Conservation (phyloP, 257 asterid genomes). For the Misopates orontium region DNA sequence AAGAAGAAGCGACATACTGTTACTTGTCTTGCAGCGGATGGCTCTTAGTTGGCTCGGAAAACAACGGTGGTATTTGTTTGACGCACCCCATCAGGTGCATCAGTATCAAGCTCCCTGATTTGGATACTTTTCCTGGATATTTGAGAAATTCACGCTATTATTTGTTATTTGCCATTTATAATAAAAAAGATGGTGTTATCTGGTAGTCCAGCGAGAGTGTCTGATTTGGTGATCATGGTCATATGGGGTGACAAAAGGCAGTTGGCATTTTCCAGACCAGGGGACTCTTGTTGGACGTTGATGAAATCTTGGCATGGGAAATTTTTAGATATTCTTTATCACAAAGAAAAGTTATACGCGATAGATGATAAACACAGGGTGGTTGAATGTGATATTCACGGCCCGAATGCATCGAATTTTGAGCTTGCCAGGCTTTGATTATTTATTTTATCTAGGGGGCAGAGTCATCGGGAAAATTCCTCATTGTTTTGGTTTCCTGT, state of each 20-base stretch:
- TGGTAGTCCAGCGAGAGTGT: not conserved
- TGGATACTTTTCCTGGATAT: slow-evolving; percentile 7
- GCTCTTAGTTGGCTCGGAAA: not conserved
- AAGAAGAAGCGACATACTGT: not conserved
- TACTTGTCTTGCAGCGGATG: not conserved
- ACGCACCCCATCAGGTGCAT: not conserved
- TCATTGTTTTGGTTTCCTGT: no score
- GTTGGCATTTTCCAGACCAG: slow-evolving; percentile 12
- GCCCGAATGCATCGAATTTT: no score
- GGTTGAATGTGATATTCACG: no score
- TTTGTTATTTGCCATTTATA: no score
- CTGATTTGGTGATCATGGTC: slow-evolving; percentile 1
- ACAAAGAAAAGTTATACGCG: no score
- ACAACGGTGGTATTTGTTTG: not conserved
- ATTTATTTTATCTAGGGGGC: no score
- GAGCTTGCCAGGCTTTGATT: no score
- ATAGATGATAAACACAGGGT: no score
- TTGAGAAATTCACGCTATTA: not conserved
- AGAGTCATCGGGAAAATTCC: no score
- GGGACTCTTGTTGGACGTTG: not conserved
- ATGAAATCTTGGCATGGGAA: not conserved
- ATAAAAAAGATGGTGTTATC: not conserved
- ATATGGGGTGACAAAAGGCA: slow-evolving; percentile 13
- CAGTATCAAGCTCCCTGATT: not conserved
- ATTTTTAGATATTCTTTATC: not conserved